Percentiles rank a stretch among this genome's conserved stretches.
Evolutionary conservation across 345 rosid genomes (phyloP).

Genomic region (Dipteronia dyeriana): DNA sequence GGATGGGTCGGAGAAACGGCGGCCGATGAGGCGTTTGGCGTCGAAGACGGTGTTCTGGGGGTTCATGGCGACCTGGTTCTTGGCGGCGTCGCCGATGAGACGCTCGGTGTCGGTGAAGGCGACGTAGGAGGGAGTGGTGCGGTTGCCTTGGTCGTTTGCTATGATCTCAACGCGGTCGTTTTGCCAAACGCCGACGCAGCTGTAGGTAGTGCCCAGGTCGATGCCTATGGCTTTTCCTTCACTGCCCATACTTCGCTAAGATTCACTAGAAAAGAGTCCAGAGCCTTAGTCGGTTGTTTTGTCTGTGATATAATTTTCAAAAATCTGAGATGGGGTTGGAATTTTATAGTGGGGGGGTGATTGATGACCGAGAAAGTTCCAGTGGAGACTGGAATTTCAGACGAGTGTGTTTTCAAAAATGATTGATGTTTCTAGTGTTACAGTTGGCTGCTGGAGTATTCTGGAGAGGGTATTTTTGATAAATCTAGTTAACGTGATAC

Average conservation of each 20-base stretch:
- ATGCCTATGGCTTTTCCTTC: slow-evolving; percentile 38
- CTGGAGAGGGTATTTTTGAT: too few species aligned
- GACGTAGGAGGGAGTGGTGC: slow-evolving; percentile 37
- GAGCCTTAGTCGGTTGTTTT: not conserved
- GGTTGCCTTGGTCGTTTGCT: slow-evolving; percentile 38
- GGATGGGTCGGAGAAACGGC: slow-evolving; percentile 29
- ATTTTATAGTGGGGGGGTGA: not conserved
- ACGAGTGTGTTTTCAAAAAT: too few species aligned
- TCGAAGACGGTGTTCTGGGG: slow-evolving; percentile 59
- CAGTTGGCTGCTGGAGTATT: too few species aligned
- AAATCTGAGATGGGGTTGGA: not conserved
- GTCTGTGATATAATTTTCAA: not conserved
- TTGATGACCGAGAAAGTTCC: not conserved
- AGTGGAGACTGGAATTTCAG: not conserved
- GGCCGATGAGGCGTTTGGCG: slow-evolving; percentile 32
- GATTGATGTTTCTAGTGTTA: too few species aligned
- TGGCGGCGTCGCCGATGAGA: slow-evolving; percentile 43
- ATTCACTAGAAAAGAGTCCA: too few species aligned
- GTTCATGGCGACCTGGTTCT: slow-evolving; percentile 57
- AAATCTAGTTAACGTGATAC: too few species aligned
- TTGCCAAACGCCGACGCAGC: slow-evolving; percentile 34
- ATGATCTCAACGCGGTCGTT: slow-evolving; percentile 36
- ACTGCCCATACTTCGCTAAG: not conserved
- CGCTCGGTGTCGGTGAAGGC: slow-evolving; percentile 38
- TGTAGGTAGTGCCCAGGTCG: slow-evolving; percentile 42